Base-by-base conservation (phyloP, 192 early-diverging fungal genomes). In the Fimicolochytrium jonesii region DNA sequence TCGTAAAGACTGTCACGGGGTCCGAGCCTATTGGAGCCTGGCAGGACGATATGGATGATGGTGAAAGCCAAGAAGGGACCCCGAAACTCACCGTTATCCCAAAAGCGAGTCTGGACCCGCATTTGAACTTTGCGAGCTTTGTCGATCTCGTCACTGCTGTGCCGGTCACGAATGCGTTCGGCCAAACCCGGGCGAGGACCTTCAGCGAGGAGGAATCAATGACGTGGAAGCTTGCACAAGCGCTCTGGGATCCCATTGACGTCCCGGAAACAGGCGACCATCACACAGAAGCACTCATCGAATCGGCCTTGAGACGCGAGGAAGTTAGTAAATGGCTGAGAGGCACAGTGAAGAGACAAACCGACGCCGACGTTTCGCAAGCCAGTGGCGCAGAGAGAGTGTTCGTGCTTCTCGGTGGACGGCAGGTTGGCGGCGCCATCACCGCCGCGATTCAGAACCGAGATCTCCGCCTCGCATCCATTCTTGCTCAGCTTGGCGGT, bases 391-490 rank as follows among this genome's bases (percentile, higher is more conserved):
- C 34, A 29, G 36, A 66, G 6, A 23, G 28, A 6, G 41, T 88
- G 17, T 87, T 88, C 67, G 68, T 74, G 9, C 73, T 80, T 59
- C 60, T 89, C 43, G 61, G 77, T 1, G 77, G 84, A 30, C 75
- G 88, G 61, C 75, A 80, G 63, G 69, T 93, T 34, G 68, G 78
- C 0, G 69, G 74, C 6, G 92, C 94, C 0, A 78, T 85, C 25
- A 45, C 77, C 39, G 77, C 74, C 7, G 87, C 91, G 2, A 75
- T 91, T 0, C 68, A 77, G 41, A 75, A 76, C 31, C 68, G 78
- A 20, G 80, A 93, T 68, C 84, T 86, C 56, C 79, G 83, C 1
- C 76, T 94, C 30, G 89, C 92, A 0, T 91, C 88, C 6, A 70
- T 94, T 29, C 49, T 97, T 25, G 63, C 88, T 5, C 94, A 94